Base-by-base conservation (phyloP, 2,329 filamentous ascomycete genomes). In the Colletotrichum zoysiae region DNA sequence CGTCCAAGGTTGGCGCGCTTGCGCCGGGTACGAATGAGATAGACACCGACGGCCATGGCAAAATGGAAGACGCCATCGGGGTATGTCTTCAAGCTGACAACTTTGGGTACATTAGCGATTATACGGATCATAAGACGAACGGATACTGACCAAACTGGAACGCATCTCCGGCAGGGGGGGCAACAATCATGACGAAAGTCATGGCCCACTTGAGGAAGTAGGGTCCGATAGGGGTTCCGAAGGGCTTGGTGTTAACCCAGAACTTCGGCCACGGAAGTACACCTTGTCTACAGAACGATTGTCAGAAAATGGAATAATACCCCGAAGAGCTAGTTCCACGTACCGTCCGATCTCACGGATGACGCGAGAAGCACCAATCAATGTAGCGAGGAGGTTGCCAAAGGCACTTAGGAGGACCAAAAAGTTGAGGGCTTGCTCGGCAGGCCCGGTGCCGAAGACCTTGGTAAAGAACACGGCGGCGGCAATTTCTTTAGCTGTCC, bases 161-260 rank as follows among this genome's bases (percentile, higher is more conserved):
- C 0, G 90, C 90, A 76, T 92, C 89, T 1, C 90, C 89, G 0
- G 88, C 87, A 0, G 90, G 89, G 0, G 88, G 85, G 0, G 86
- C 88, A 0, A 88, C 76, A 42, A 91, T 90, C 86, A 91, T 89
- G 55, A 91, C 75, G 2, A 88, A 77, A 0, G 89, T 91, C 68
- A 90, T 77, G 0, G 76, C 74, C 87, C 88, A 91, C 76, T 89
- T 89, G 2, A 91, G 74, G 2, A 85, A 67, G 72, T 90, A 90
- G 0, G 89, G 89, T 0, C 88, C 89, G 0, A 90, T 75, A 0
- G 90, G 89, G 0, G 90, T 92, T 2, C 89, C 89, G 68, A 91
- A 91, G 0, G 90, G 90, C 65, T 84, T 84, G 0, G 89, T 91
- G 0, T 87, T 89, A 0, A 88, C 89, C 89, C 90, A 92, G 72